Evolutionary conservation across 345 rosid species (phyloP), one percentile per base, ranked within the genome.

Genomic region (Eucalyptus erythrocorys): DNA sequence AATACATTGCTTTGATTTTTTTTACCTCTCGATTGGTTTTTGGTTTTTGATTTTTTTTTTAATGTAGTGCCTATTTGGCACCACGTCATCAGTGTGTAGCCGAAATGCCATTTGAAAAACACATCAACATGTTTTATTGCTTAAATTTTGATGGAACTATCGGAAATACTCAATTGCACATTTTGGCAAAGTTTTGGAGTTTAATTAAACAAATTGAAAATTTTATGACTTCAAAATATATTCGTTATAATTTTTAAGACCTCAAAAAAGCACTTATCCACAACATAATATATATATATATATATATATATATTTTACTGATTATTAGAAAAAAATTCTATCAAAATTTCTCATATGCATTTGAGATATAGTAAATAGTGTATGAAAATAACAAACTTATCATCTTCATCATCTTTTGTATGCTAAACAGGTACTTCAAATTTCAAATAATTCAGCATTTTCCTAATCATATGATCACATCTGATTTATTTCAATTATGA

Each of bases 281-380:
- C n/a, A 61, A 2, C 4, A 61, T 61, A 30, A 13, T 61, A 27
- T 2, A 27, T 61, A 1, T 27, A 3, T 21, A 1, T 27, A 3
- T 21, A 13, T 61, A 27, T 2, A 27, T 61, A 1, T 27, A 3
- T 21, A n/a, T 53, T 27, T 27, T 13, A 27, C 4, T 13, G 2
- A 59, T 61, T 13, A 61, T 12, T 6, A 27, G 5, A 6, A 30
- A 6, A 59, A 27, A 5, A 30, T 61, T 27, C 1, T 12, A 7
- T 61, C 34, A 59, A 59, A 59, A 26, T 27, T 59, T 55, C 3
- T 64, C 21, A 64, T n/a, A n/a, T n/a, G 76, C 76, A 32, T 68
- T 15, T 32, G 80, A 68, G 12, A 68, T 8, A 68, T 32, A 32
- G 24, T 0, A 13, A 2, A 32, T 1, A 16, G 6, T 3, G 42